A percentile compares a stretch with the other conserved stretches of the same genome.
phyloP scores from a whole-genome alignment of 768 basidiomycete species.

The Leccinum incarnatum region DNA sequence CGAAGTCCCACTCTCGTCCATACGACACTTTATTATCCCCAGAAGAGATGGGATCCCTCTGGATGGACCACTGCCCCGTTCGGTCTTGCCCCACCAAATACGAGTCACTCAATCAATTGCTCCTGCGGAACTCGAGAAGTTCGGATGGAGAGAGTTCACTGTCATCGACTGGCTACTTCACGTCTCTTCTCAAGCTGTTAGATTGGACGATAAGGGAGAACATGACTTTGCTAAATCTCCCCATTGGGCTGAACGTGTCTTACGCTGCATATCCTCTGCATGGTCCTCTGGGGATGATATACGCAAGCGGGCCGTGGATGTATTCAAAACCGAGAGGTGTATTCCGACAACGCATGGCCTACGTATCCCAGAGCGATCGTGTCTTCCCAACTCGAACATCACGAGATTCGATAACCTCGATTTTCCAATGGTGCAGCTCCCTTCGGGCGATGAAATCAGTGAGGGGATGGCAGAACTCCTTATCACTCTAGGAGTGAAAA shows the following conservation, averaged over 20 bases:
- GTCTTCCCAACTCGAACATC: neutral
- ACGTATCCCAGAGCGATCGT: neutral
- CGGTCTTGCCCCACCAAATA: constrained; percentile 56
- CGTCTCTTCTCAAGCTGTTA: constrained; percentile 47
- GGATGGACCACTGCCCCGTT: constrained; percentile 74
- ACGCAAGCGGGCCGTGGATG: neutral
- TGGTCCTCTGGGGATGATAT: neutral
- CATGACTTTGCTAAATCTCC: constrained; percentile 62
- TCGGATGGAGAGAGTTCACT: constrained; percentile 76
- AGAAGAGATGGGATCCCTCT: constrained; percentile 47
- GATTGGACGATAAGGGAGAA: constrained; percentile 37
- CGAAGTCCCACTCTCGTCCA: constrained; percentile 58
- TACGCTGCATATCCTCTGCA: constrained; percentile 55
- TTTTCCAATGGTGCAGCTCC: neutral
- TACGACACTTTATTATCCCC: constrained; percentile 64
- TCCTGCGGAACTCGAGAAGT: constrained; percentile 48
- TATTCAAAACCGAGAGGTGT: neutral
- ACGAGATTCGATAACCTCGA: neutral
- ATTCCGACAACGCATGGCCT: neutral
- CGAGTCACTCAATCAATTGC: constrained; percentile 63
- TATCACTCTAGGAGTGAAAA: neutral
- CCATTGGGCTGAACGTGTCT: constrained; percentile 74
- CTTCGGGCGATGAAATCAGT: neutral
- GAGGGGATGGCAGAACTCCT: neutral
- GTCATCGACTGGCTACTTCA: constrained; percentile 69